Percentiles rank a stretch among this genome's conserved stretches.
phyloP scores from a whole-genome alignment of 2,329 filamentous ascomycete species.

The Claviceps monticola region DNA sequence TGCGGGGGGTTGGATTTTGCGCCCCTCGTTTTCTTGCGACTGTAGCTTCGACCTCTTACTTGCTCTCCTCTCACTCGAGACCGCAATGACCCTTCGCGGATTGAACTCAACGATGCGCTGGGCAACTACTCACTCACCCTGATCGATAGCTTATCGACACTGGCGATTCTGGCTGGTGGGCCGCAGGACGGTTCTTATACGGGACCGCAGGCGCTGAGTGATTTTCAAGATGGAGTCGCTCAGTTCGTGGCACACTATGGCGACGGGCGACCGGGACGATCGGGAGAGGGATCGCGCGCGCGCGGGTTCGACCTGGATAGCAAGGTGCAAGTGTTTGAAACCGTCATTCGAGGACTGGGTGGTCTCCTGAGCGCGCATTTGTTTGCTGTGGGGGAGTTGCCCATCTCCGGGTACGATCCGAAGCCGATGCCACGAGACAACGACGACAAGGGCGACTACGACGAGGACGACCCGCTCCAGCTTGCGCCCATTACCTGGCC shows the following conservation, averaged over 20 bases:
- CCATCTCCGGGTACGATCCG: conserved; percentile 65
- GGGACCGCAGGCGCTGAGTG: conserved; percentile 38
- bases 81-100: conserved; percentile 59
- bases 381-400: conserved; percentile 81
- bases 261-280: conserved; percentile 57
- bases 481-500: conserved; percentile 52
- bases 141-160: conserved; percentile 86
- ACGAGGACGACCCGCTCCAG: conserved; percentile 29
- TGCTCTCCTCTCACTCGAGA: conserved; percentile 79
- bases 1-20: neutral
- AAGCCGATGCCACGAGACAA: conserved; percentile 10
- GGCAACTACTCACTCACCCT: conserved; percentile 95
- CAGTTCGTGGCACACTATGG: conserved; percentile 73
- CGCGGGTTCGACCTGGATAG: conserved; percentile 89
- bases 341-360: conserved; percentile 84
- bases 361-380: conserved; percentile 85
- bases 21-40: neutral
- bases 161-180: conserved; percentile 79
- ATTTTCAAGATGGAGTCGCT: conserved; percentile 71
- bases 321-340: conserved; percentile 98
- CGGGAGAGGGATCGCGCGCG: conserved; percentile 56
- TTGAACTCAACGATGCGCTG: conserved; percentile 86
- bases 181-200: conserved; percentile 29
- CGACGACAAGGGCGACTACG: conserved; percentile 1
- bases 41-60: conserved; percentile 66